Conservation (phyloP, 352 stramenopile genomes). For the Globisporangium carolinianum region DNA sequence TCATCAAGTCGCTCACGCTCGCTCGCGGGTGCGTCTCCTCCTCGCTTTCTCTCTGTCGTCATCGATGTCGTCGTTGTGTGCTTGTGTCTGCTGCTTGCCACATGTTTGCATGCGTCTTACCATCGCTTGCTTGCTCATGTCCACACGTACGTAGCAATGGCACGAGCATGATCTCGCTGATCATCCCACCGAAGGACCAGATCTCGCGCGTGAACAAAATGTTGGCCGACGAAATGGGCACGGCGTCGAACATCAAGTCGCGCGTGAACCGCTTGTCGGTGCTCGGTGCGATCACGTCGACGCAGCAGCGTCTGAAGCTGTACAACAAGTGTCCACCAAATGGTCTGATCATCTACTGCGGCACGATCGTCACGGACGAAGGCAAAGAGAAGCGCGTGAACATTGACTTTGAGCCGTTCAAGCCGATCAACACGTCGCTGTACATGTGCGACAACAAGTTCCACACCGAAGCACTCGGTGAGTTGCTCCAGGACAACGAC, state of each 20-base stretch:
- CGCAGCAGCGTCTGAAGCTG: slow-evolving; percentile 98
- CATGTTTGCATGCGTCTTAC: too few relatives aligned
- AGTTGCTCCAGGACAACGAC: slow-evolving; percentile 99
- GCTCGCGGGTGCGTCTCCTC: slow-evolving; percentile 57
- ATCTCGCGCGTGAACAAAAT: slow-evolving; percentile 98
- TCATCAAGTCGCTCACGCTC: slow-evolving; percentile 97
- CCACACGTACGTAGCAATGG: slow-evolving; percentile 81
- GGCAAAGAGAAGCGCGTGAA: slow-evolving; percentile 99
- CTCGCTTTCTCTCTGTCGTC: background rate
- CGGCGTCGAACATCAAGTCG: slow-evolving; percentile 99
- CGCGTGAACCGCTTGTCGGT: slow-evolving; percentile 98
- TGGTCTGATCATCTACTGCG: slow-evolving; percentile 99
- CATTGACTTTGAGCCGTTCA: slow-evolving; percentile 99
- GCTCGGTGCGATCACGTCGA: slow-evolving; percentile 98
- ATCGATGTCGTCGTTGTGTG: background rate
- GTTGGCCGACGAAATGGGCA: slow-evolving; percentile 98
- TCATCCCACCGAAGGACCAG: slow-evolving; percentile 98
- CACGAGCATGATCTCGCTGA: slow-evolving; percentile 99
- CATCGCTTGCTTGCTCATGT: too few relatives aligned
- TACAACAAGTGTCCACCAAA: slow-evolving; percentile 97
- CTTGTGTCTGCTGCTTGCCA: too few relatives aligned
- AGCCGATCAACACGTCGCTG: slow-evolving; percentile 99
- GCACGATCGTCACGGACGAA: slow-evolving; percentile 98
- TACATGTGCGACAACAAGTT: slow-evolving; percentile 99
- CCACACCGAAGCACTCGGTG: slow-evolving; percentile 97